Evolutionary conservation across 768 basidiomycete species (phyloP).

Genomic region (Omphalotus guepiniiformis): DNA sequence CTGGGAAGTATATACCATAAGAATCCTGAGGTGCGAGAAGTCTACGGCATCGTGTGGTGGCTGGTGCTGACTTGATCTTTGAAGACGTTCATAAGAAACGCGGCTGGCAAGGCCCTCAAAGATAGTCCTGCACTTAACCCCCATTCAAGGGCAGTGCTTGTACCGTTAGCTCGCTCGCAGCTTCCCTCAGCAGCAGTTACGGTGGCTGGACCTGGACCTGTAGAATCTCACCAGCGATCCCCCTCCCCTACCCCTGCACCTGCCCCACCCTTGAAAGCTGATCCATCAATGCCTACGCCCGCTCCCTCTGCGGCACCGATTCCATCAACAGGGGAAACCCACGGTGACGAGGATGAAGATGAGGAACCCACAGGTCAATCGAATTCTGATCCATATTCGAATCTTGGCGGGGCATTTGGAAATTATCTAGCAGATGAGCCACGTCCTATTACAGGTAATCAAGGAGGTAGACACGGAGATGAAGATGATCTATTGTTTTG

Average conservation of each 20-base stretch:
- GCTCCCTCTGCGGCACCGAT: constrained; percentile 11
- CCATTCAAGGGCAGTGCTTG: constrained; percentile 68
- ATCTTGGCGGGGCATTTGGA: constrained; percentile 72
- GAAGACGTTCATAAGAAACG: constrained; percentile 91
- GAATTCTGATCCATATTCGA: constrained; percentile 73
- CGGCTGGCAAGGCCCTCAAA: constrained; percentile 72
- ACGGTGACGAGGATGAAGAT: constrained; percentile 38
- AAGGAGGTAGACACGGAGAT: constrained; percentile 38
- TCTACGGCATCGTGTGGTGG: background rate
- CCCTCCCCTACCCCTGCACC: constrained; percentile 21
- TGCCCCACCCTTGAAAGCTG: constrained; percentile 25
- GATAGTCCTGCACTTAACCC: constrained; percentile 90
- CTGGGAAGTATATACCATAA: constrained; percentile 97
- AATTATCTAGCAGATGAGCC: constrained; percentile 73
- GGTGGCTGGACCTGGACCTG: constrained; percentile 62
- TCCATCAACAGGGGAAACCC: constrained; percentile 18
- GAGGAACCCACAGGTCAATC: constrained; percentile 26
- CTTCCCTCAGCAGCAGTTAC: constrained; percentile 43
- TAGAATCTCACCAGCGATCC: constrained; percentile 35
- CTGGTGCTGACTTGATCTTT: constrained; percentile 5
- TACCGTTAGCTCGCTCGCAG: constrained; percentile 52
- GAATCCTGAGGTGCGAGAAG: constrained; percentile 79
- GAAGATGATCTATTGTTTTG: constrained; percentile 70
- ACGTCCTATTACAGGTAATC: constrained; percentile 49
- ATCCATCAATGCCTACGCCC: constrained; percentile 28